Conservation (phyloP, 495 filamentous ascomycete genomes). For the Viridothelium virens region DNA sequence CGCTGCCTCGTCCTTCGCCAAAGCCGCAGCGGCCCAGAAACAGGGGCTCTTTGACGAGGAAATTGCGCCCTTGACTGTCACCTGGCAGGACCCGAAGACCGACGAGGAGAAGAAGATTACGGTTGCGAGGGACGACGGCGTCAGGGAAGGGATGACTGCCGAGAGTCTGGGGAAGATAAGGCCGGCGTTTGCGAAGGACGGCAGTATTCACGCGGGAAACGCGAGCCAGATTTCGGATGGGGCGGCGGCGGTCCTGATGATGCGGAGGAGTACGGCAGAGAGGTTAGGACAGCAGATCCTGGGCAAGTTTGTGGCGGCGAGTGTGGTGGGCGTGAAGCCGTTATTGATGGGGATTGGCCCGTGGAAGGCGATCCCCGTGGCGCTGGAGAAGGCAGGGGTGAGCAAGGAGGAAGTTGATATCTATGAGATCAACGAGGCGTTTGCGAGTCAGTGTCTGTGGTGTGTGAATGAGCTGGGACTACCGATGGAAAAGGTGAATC, state of each 20-base stretch:
- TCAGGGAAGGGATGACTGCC: slow-evolving; percentile 74
- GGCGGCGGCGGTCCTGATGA: slow-evolving; percentile 87
- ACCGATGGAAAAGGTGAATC: slow-evolving; percentile 78
- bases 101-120: slow-evolving; percentile 77
- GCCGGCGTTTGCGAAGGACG: slow-evolving; percentile 84
- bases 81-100: slow-evolving; percentile 81
- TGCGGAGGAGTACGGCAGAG: slow-evolving; percentile 90
- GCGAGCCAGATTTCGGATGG: slow-evolving; percentile 93
- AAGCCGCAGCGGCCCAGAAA: slow-evolving; percentile 78
- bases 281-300: slow-evolving; percentile 78
- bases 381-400: slow-evolving; percentile 77
- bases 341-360: slow-evolving; percentile 94
- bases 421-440: slow-evolving; percentile 99
- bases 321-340: slow-evolving; percentile 81
- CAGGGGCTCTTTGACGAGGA: slow-evolving; percentile 87
- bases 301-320: slow-evolving; percentile 79
- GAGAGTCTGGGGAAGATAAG: slow-evolving; percentile 84
- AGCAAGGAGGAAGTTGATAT: slow-evolving; percentile 89
- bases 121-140: slow-evolving; percentile 80
- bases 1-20: slow-evolving; percentile 30
- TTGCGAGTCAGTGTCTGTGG: slow-evolving; percentile 90
- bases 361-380: slow-evolving; percentile 91
- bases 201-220: slow-evolving; percentile 92
- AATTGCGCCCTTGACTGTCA: slow-evolving; percentile 77
- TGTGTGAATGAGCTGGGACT: slow-evolving; percentile 83